Base-by-base conservation (phyloP, 345 rosid genomes). In the Salix dunnii region DNA sequence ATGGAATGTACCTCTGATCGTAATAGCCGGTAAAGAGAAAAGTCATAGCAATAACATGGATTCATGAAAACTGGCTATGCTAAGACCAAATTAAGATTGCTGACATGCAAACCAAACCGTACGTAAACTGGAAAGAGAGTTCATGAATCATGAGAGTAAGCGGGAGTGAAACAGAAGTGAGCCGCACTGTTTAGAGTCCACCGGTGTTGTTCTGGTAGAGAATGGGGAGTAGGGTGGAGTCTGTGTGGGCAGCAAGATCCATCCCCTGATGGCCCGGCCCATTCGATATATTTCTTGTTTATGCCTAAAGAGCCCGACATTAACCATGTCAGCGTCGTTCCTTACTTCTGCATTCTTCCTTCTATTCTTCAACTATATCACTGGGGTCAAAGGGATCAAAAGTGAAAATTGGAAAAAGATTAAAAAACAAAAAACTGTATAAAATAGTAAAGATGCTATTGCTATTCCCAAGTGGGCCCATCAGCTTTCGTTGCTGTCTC, bases 231-330 rank as follows among this genome's bases (percentile, higher is more conserved):
- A 93, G 87, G 33, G 96, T 89, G 0, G 98, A 91, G 83, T 95
- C 98, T 0, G 98, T 93, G 82, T 91, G 99, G 1, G 97, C 88
- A 2, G 94, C 90, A 0, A 95, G 90, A 77, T 96, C 97, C 99
- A 95, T 93, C 31, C 98, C 94, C 58, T 83, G 83, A 66, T 90
- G n/a, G n/a, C n/a, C 90, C 89, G 72, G 90, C 92, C 99, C 97
- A 94, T 67, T 79, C 77, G 25, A 88, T 30, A 61, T 94, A 93
- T 58, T 81, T 84, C 33, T 48, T 74, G 21, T 84, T 69, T 43
- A 90, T 88, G 68, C 90, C 97, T 2, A 94, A 68, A 49, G 97
- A 89, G 25, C 89, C 91, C 67, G 93, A 74, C 81, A 89, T 80
- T 51, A 89, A 72, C 90, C 94, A 85, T 95, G 89, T 87, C 82